A percentile compares a stretch with the other conserved stretches of the same genome.
Evolutionary conservation across 1,139 yeast genomes (phyloP).

Genomic region (Wickerhamomyces sp.): DNA sequence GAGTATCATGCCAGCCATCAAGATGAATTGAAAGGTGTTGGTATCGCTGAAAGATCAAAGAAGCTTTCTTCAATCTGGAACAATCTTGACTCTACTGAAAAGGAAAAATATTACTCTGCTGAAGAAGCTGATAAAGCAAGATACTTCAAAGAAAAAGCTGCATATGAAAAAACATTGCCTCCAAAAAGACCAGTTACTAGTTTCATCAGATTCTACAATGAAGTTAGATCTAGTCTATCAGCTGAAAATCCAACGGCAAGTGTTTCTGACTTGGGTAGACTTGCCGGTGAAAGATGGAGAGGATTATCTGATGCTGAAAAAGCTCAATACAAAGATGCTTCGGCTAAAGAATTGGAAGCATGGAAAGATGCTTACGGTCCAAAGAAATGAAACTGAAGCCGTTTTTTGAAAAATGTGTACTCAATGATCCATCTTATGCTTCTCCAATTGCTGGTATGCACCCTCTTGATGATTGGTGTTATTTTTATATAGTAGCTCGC

Average conservation of each 20-base stretch:
- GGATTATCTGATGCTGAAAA: constrained; percentile 21
- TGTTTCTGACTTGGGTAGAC: constrained; percentile 18
- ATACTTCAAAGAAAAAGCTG: constrained; percentile 11
- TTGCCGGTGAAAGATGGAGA: constrained; percentile 26
- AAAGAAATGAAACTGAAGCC: no score
- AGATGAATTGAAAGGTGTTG: constrained; percentile 8
- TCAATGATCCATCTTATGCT: no score
- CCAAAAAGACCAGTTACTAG: constrained; percentile 27
- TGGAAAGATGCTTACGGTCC: no score
- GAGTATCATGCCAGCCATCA: constrained; percentile 8
- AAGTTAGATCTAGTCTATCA: constrained; percentile 14
- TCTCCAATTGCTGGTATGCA: not conserved
- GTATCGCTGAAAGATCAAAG: constrained; percentile 11
- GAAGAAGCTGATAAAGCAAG: constrained; percentile 10
- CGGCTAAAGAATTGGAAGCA: no score
- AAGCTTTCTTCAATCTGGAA: constrained; percentile 23
- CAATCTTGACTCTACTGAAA: constrained; percentile 18
- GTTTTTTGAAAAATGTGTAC: no score
- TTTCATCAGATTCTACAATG: constrained; percentile 19
- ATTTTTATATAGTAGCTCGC: no score
- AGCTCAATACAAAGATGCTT: constrained; percentile 7
- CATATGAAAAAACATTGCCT: constrained; percentile 9
- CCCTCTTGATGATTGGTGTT: constrained; percentile 7
- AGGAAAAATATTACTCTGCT: constrained; percentile 9
- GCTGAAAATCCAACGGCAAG: constrained; percentile 19